Evolutionary conservation across 2,329 filamentous ascomycete genomes (phyloP).

Genomic region (Talaromyces piceae): DNA sequence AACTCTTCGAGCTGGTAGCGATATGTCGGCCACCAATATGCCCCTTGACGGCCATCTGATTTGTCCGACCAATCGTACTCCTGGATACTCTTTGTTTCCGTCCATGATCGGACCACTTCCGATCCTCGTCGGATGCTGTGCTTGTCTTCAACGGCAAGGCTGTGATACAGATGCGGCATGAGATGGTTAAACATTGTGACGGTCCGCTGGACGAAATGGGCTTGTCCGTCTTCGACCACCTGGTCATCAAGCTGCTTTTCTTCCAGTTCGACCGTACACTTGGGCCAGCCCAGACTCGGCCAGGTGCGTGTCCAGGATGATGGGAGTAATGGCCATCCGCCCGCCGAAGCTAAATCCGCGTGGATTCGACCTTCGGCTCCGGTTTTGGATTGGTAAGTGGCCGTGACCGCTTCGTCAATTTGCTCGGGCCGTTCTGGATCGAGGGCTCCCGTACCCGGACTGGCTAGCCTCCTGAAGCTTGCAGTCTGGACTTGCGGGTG

Average conservation of each 20-base stretch:
- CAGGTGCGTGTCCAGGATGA: constrained; percentile 6
- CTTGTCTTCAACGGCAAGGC: constrained; percentile 26
- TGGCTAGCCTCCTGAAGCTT: constrained; percentile 19
- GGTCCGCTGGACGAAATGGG: constrained; percentile 10
- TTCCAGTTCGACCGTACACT: constrained; percentile 13
- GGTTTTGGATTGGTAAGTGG: constrained; percentile 11
- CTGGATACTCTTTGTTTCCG: constrained; percentile 12
- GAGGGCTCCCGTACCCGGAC: constrained; percentile 20
- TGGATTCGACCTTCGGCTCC: constrained; percentile 13
- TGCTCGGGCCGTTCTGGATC: constrained; percentile 20
- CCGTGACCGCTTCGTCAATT: constrained; percentile 20
- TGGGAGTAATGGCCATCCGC: constrained; percentile 13
- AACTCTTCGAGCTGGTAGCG: constrained; percentile 45
- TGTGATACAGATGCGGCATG: constrained; percentile 15
- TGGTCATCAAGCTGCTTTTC: constrained; percentile 11
- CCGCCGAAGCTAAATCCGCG: constrained; percentile 11
- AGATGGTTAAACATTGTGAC: constrained; percentile 18
- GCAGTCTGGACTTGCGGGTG: constrained; percentile 33
- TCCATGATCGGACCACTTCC: constrained; percentile 15
- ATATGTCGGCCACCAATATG: constrained; percentile 40
- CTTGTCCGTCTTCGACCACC: not conserved
- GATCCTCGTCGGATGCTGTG: constrained; percentile 20
- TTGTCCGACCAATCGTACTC: constrained; percentile 17
- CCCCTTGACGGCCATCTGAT: constrained; percentile 14
- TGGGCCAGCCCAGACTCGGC: constrained; percentile 15